Evolutionary conservation across 1,284 basidiomycete species (phyloP).

Genomic region (Fomes fomentarius): DNA sequence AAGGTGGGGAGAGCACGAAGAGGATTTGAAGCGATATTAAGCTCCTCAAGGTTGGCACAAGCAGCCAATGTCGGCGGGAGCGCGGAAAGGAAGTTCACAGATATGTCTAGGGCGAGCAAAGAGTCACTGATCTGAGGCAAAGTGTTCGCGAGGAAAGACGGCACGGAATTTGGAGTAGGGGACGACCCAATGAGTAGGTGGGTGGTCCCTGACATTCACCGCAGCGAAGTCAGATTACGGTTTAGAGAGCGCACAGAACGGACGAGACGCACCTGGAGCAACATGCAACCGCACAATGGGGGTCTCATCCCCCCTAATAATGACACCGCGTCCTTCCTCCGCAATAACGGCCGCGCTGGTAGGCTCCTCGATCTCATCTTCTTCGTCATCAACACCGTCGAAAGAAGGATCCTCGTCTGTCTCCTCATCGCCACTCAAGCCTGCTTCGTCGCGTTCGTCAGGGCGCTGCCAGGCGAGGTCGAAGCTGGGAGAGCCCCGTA

Average conservation of each 20-base stretch:
- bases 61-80: slow-evolving; percentile 80
- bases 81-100: slow-evolving; percentile 81
- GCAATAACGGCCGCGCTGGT: slow-evolving; percentile 78
- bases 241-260: background rate
- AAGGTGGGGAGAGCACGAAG: slow-evolving; percentile 85
- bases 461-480: slow-evolving; percentile 74
- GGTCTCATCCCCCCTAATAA: slow-evolving; percentile 69
- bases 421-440: slow-evolving; percentile 71
- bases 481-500: slow-evolving; percentile 69
- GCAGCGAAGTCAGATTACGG: slow-evolving; percentile 15
- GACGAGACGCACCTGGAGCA: slow-evolving; percentile 58
- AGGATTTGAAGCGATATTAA: slow-evolving; percentile 92
- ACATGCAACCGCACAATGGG: slow-evolving; percentile 66
- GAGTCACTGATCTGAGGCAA: slow-evolving; percentile 76
- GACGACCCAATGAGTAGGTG: slow-evolving; percentile 85
- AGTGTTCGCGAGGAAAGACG: slow-evolving; percentile 67
- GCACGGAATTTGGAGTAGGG: slow-evolving; percentile 74
- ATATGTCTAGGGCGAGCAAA: slow-evolving; percentile 89
- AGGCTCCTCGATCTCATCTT: slow-evolving; percentile 67
- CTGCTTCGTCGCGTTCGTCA: slow-evolving; percentile 73
- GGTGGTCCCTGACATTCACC: slow-evolving; percentile 68
- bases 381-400: slow-evolving; percentile 54
- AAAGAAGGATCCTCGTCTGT: slow-evolving; percentile 63
- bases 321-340: slow-evolving; percentile 80
- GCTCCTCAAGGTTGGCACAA: slow-evolving; percentile 87